A percentile compares a stretch with the other conserved stretches of the same genome.
These are phyloP conservation scores for Evernia prunastri DNA, from an alignment of 495 filamentous ascomycete genomes.

Conservation along the genomic window DNA sequence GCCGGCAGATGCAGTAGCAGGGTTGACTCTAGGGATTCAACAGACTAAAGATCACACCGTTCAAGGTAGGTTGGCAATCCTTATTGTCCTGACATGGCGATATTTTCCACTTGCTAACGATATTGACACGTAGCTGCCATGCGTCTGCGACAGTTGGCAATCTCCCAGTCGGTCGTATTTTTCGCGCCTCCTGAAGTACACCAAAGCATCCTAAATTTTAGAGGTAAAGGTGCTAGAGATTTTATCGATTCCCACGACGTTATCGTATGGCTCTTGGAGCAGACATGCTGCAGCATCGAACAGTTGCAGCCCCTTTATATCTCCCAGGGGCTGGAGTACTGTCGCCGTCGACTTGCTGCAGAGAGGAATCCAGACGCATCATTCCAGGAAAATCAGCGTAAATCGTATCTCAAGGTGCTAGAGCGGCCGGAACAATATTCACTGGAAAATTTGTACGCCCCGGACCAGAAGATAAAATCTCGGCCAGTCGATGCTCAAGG, in stretches of 20 bases:
- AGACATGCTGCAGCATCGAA: constrained; percentile 51
- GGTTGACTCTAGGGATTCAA: constrained; percentile 61
- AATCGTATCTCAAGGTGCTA: constrained; percentile 36
- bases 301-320: constrained; percentile 50
- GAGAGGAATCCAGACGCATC: constrained; percentile 31
- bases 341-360: constrained; percentile 33
- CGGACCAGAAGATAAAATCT: constrained; percentile 21
- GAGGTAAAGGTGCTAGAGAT: constrained; percentile 23
- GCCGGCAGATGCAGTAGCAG: constrained; percentile 52
- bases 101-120: neutral
- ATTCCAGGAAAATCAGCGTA: constrained; percentile 26
- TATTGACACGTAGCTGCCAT: constrained; percentile 39
- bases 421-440: constrained; percentile 40
- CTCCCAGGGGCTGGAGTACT: constrained; percentile 53
- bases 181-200: constrained; percentile 46
- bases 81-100: neutral
- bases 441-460: constrained; percentile 41
- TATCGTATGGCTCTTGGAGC: constrained; percentile 53
- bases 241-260: constrained; percentile 45
- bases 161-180: constrained; percentile 37
- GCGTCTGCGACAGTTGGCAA: constrained; percentile 38
- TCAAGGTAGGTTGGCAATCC: constrained; percentile 53
- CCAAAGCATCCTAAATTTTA: constrained; percentile 40
- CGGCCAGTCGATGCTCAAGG: neutral
- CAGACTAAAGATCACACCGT: constrained; percentile 67